Conservation (phyloP, 768 basidiomycete genomes). For the Boletus barrowsii region DNA sequence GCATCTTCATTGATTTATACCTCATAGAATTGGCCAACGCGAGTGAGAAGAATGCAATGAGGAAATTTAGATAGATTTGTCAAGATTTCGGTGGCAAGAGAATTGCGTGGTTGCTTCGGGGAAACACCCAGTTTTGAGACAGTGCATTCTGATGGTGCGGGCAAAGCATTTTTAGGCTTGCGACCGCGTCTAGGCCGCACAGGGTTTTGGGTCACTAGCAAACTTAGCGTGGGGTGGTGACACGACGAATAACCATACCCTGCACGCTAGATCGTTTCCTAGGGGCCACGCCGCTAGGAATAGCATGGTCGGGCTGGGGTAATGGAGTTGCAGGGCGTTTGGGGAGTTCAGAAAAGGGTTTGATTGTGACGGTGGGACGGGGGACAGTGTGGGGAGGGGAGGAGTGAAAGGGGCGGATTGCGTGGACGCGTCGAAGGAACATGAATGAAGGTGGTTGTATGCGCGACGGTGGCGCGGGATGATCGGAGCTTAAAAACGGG, state of each 20-base stretch:
- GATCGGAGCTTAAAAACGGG: conserved; percentile 34
- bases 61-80: conserved; percentile 74
- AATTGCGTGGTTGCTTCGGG: conserved; percentile 36
- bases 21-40: conserved; percentile 96
- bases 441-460: conserved; percentile 13
- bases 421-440: conserved; percentile 11
- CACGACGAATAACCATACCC: conserved; percentile 2
- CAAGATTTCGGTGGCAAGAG: conserved; percentile 68
- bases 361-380: conserved; percentile 38
- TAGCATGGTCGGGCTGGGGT: background rate
- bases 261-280: background rate
- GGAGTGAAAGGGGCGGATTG: conserved; percentile 10
- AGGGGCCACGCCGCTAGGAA: background rate
- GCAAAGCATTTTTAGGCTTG: conserved; percentile 6
- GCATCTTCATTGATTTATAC: conserved; percentile 37
- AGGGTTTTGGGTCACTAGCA: background rate
- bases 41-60: conserved; percentile 85
- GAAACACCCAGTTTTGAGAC: background rate
- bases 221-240: background rate
- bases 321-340: conserved; percentile 23
- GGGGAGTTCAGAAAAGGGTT: conserved; percentile 60
- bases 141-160: background rate
- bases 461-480: conserved; percentile 33
- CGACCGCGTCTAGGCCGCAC: conserved; percentile 16
- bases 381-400: background rate